Evolutionary conservation across 129 eudicot genomes (phyloP).

Genomic region (Artemisia argyi): DNA sequence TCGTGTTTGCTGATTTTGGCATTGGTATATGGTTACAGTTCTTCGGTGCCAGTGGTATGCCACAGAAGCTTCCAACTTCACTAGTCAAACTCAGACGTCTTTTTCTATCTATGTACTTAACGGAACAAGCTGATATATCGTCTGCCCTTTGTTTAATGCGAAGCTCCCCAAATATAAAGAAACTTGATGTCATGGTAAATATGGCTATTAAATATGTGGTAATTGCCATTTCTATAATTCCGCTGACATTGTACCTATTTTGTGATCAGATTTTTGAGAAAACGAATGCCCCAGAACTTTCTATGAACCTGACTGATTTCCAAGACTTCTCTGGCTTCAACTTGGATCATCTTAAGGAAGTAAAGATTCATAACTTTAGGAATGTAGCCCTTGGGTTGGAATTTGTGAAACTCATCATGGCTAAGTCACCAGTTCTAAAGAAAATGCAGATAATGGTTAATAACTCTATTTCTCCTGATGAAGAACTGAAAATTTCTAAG

Average conservation of each 20-base stretch:
- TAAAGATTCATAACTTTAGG: background rate
- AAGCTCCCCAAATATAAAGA: too few relatives aligned
- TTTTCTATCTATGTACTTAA: too few relatives aligned
- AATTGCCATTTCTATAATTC: background rate
- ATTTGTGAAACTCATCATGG: conserved; percentile 27
- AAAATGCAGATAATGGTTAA: background rate
- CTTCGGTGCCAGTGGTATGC: too few relatives aligned
- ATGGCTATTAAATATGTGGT: background rate
- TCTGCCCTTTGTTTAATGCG: too few relatives aligned
- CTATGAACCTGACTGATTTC: background rate
- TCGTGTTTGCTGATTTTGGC: too few relatives aligned
- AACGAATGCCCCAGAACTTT: background rate
- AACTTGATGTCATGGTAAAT: background rate
- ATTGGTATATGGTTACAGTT: too few relatives aligned
- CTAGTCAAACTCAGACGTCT: too few relatives aligned
- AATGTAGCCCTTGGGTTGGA: background rate
- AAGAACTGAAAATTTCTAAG: background rate
- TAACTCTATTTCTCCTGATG: background rate
- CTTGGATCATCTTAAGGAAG: conserved; percentile 8
- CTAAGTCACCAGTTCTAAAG: conserved; percentile 17
- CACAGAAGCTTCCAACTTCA: too few relatives aligned
- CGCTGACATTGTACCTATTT: background rate
- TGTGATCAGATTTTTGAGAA: background rate
- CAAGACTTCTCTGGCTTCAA: background rate
- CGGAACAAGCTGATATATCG: too few relatives aligned